Evolutionary conservation across 1,139 yeast genomes (phyloP).

Genomic region (Sugiyamaella pinicola): DNA sequence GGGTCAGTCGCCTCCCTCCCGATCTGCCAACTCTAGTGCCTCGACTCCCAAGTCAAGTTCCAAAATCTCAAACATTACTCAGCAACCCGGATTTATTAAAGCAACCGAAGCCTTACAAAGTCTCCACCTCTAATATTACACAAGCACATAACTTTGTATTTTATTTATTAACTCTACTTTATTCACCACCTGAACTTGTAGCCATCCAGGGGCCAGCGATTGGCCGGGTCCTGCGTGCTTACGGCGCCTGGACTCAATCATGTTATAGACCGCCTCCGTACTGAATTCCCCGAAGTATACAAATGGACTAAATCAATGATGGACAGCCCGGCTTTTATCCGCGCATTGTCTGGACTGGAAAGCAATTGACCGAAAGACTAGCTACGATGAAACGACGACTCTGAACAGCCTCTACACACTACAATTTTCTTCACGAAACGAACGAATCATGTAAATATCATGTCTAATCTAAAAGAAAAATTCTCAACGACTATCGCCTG

Average conservation of each 20-base stretch:
- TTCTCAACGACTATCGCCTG: too few species aligned
- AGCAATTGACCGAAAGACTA: conserved; percentile 23
- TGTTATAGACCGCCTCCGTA: conserved; percentile 83
- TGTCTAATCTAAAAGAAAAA: conserved; percentile 2
- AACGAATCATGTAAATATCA: conserved; percentile 17
- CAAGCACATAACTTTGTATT: conserved; percentile 6
- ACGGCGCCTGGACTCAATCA: conserved; percentile 67
- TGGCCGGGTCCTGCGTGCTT: background rate
- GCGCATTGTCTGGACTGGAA: conserved; percentile 41
- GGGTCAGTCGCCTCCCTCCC: background rate
- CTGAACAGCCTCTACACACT: background rate
- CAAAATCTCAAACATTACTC: conserved; percentile 4
- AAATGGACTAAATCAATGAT: conserved; percentile 70
- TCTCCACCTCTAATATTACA: conserved; percentile 4
- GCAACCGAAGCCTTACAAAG: conserved; percentile 22
- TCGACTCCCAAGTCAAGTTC: conserved; percentile 2
- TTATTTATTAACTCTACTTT: conserved; percentile 11
- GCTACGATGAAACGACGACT: conserved; percentile 15
- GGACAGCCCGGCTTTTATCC: conserved; percentile 42
- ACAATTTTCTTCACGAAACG: background rate
- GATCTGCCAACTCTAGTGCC: background rate
- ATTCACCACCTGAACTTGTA: too few species aligned
- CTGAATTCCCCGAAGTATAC: conserved; percentile 92
- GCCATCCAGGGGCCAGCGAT: too few species aligned
- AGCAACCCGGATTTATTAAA: conserved; percentile 11